Base-by-base conservation (phyloP, 257 asterid genomes). In the Solanum peruvianum region DNA sequence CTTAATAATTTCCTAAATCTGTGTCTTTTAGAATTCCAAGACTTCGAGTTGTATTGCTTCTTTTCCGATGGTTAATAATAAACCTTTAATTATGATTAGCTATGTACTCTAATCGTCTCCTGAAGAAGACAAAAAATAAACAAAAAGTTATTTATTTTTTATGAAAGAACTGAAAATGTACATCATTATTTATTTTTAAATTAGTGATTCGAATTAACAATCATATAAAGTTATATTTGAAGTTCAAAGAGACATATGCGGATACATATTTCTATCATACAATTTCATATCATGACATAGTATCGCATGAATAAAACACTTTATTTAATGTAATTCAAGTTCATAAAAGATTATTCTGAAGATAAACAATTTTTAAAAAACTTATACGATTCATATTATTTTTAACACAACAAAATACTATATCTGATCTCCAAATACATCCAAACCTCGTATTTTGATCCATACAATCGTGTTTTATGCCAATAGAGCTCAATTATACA, bases 261-360 rank as follows among this genome's bases (percentile, higher is more conserved):
- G 10, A 52, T 37, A 33, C 0, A 33, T 4, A 33, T 33, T 33
- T 33, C 5, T 5, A 1, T 33, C 1, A 33, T 33, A 4, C 35
- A 1, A 33, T 0, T 33, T 33, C 0, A 33, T 33, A 33, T 33
- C 35, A 33, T 33, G 5, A 4, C 0, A 33, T 4, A 33, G 0
- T 5, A 37, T 37, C 1, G 39, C 39, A 37, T 37, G 7, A 6
- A 37, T 7, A 37, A 37, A 37, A 37, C 0, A 37, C 7, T 2
- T 2, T 5, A 37, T 0, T 37, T 35, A 35, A 35, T 35, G 1
- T 35, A 35, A 37, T 37, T 37, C 7, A 37, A 37, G 7, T 37
- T 37, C 0, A 37, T 35, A 0, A 1, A 1, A 35, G 1, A 33
- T 37, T 37, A 37, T 37, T 37, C 0, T 37, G 39, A 5, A 37